phyloP scores from a whole-genome alignment of 148 eudicot species.

The Vaccinium myrtillus region DNA sequence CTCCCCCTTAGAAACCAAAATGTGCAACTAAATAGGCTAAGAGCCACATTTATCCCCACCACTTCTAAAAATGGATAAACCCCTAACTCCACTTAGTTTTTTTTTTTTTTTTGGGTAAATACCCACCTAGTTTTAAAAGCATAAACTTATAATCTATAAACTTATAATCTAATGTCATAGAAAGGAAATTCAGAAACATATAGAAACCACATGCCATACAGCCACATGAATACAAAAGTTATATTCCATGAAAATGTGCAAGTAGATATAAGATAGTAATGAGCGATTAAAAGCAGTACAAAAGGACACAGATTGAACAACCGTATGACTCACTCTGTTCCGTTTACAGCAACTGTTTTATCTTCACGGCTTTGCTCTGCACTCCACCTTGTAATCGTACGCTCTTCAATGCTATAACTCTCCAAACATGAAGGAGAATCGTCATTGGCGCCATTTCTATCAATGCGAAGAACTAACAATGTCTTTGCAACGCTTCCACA shows the following conservation, averaged over 20 bases:
- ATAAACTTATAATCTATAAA: background rate
- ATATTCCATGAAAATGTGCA: background rate
- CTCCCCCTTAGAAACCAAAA: no score
- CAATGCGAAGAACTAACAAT: constrained; percentile 48
- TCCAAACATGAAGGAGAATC: constrained; percentile 45
- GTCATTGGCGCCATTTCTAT: constrained; percentile 13
- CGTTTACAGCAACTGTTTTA: constrained; percentile 1
- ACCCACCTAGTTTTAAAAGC: background rate
- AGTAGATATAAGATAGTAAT: background rate
- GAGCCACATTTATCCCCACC: background rate
- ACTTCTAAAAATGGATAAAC: background rate
- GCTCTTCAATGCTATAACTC: constrained; percentile 41
- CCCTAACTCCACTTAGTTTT: background rate
- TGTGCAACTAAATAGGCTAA: no score
- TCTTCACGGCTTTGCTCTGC: constrained; percentile 60
- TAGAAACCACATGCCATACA: background rate
- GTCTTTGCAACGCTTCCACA: constrained; percentile 87
- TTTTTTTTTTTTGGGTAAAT: no score
- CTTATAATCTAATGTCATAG: background rate
- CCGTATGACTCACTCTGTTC: background rate
- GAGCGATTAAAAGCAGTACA: background rate
- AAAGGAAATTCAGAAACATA: background rate
- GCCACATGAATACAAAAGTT: background rate
- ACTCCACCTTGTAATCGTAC: constrained; percentile 60
- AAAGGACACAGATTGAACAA: background rate